These are phyloP conservation scores for Aspergillus mulundensis DNA, from an alignment of 495 filamentous ascomycete species.

Conservation along the genomic window DNA sequence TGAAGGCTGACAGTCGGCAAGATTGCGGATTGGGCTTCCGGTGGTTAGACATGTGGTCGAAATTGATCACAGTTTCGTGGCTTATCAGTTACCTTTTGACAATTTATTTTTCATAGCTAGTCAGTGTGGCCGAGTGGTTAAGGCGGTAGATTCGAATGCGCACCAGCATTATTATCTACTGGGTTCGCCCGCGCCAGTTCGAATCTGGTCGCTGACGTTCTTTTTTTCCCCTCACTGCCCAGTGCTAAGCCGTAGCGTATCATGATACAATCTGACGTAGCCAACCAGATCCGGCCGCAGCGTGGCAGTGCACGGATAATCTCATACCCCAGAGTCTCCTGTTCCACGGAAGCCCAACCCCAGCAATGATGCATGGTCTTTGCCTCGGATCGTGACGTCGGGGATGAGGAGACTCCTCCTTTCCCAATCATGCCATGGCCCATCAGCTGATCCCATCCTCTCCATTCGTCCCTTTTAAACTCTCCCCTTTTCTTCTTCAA, in stretches of 20 bases:
- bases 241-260: too few species aligned
- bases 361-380: not conserved
- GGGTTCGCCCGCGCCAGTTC: slow-evolving; percentile 1
- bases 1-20: not conserved
- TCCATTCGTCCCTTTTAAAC: not conserved
- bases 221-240: not conserved
- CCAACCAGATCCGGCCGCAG: not conserved
- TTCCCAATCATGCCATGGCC: not conserved
- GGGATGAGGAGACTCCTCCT: not conserved
- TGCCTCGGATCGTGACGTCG: not conserved
- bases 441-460: not conserved
- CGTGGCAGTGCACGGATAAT: not conserved
- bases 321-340: not conserved
- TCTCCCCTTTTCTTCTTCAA: not conserved
- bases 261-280: not conserved
- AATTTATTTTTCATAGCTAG: not conserved
- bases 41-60: too few species aligned
- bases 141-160: slow-evolving; percentile 1
- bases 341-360: too few species aligned
- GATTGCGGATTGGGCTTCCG: too few species aligned
- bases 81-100: too few species aligned
- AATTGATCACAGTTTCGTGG: too few species aligned
- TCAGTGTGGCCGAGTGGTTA: slow-evolving; percentile 3
- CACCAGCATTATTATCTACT: not conserved
- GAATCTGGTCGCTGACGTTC: slow-evolving; percentile 1